These are phyloP conservation scores for Ottelia alismoides DNA, from an alignment of 106 monocot genomes.

Conservation along the genomic window DNA sequence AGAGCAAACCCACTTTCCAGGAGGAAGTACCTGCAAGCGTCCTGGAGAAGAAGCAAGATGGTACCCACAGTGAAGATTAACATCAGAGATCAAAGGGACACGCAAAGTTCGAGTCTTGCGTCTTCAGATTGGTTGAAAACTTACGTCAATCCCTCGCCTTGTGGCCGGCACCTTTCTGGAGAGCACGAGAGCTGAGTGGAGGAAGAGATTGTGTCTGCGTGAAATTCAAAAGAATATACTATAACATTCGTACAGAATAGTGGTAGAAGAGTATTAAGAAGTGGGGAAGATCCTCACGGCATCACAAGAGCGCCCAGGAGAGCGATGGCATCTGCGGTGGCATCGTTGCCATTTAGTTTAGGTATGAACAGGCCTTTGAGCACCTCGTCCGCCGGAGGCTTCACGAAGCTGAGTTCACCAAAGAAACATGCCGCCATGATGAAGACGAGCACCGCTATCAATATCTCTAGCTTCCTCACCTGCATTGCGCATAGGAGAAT, in stretches of 20 bases:
- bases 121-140: background rate
- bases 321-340: constrained; percentile 40
- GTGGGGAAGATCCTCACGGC: constrained; percentile 29
- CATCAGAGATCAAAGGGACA: too few species aligned
- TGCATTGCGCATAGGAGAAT: background rate
- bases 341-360: constrained; percentile 29
- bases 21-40: constrained; percentile 45
- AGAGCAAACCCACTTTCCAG: constrained; percentile 52
- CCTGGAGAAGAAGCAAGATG: constrained; percentile 9
- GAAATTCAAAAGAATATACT: background rate
- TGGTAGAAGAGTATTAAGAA: too few species aligned
- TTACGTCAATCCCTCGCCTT: constrained; percentile 39
- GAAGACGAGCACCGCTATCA: constrained; percentile 34
- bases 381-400: constrained; percentile 32
- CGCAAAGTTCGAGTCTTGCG: too few species aligned
- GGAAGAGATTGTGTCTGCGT: constrained; percentile 46
- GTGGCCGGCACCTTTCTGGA: constrained; percentile 44
- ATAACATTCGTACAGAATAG: background rate
- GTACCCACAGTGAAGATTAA: too few species aligned
- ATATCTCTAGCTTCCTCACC: constrained; percentile 40
- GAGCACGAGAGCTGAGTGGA: constrained; percentile 53
- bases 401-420: constrained; percentile 30
- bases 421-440: constrained; percentile 44
- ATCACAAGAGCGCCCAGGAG: constrained; percentile 52
- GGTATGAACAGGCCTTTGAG: constrained; percentile 42